Percentiles rank a stretch among this genome's conserved stretches.
Conservation (phyloP, 495 filamentous ascomycete species). For the Clohesyomyces aquaticus region DNA sequence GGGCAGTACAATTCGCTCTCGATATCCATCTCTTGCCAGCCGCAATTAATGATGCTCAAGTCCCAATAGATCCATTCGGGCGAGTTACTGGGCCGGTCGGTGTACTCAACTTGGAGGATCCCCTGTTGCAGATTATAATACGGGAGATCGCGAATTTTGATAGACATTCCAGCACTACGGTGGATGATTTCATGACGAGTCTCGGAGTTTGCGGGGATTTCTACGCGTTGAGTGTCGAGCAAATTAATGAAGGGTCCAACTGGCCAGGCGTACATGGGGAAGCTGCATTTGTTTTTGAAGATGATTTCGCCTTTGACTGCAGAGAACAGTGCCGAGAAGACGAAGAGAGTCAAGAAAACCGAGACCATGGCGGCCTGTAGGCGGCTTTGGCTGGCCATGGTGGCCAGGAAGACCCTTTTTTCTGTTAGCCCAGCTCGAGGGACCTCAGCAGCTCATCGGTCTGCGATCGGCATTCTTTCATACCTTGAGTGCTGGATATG, state of each 20-base stretch:
- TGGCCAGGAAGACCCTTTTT: not conserved
- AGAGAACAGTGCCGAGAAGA: not conserved
- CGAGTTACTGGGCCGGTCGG: not conserved
- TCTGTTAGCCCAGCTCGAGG: no score
- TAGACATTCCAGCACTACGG: not conserved
- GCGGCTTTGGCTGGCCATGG: not conserved
- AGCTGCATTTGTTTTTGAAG: slow-evolving; percentile 22
- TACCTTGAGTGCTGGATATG: no score
- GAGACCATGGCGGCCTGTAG: not conserved
- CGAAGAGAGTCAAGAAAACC: not conserved
- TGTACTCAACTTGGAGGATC: slow-evolving; percentile 28
- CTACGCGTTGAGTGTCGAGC: not conserved
- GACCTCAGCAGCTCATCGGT: no score
- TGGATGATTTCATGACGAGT: no score
- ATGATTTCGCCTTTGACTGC: slow-evolving; percentile 6
- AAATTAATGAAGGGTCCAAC: not conserved
- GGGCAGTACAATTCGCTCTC: slow-evolving; percentile 11
- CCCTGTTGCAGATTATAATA: not conserved
- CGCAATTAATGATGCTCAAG: slow-evolving; percentile 24
- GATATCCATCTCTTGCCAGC: not conserved
- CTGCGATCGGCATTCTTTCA: no score
- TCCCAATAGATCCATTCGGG: slow-evolving; percentile 12
- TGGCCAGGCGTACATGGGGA: slow-evolving; percentile 20
- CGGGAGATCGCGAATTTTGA: slow-evolving; percentile 30
- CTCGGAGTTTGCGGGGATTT: slow-evolving; percentile 8